Percentiles rank a stretch among this genome's conserved stretches.
Conservation (phyloP, 352 stramenopile genomes). For the Pythium brassicae region DNA sequence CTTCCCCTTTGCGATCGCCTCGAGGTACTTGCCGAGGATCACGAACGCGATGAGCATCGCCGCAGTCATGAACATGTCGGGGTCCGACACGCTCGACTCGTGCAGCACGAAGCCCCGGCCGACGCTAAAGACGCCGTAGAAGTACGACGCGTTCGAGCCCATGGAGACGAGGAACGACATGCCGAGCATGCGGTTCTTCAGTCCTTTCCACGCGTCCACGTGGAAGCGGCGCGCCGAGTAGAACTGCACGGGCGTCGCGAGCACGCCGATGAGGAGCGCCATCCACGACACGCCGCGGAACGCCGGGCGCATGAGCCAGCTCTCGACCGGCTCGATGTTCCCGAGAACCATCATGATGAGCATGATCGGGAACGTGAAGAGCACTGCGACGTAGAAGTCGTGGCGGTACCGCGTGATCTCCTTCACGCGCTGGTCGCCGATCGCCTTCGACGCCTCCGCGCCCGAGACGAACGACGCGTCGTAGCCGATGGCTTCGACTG, state of each 20-base stretch:
- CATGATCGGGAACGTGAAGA: conserved; percentile 94
- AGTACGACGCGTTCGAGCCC: conserved; percentile 95
- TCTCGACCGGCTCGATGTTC: conserved; percentile 60
- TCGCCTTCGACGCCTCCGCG: conserved; percentile 66
- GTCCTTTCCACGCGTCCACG: conserved; percentile 88
- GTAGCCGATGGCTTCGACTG: conserved; percentile 88
- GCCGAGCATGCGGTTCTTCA: conserved; percentile 87
- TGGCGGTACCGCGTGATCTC: conserved; percentile 77
- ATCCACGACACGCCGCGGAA: conserved; percentile 74
- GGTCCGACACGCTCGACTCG: conserved; percentile 60
- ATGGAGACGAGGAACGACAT: conserved; percentile 98
- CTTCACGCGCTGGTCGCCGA: conserved; percentile 76
- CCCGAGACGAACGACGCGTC: conserved; percentile 73
- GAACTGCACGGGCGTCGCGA: conserved; percentile 96
- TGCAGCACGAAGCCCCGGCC: conserved; percentile 58
- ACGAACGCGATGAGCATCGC: conserved; percentile 98
- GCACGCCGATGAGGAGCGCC: conserved; percentile 60
- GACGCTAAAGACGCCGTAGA: conserved; percentile 92
- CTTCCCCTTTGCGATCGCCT: conserved; percentile 90
- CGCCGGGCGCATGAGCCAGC: conserved; percentile 41
- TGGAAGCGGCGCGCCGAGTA: conserved; percentile 93
- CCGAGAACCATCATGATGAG: conserved; percentile 90
- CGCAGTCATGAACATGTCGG: conserved; percentile 97
- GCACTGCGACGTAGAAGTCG: conserved; percentile 83
- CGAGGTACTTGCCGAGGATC: conserved; percentile 97